Percentiles rank a stretch among this genome's conserved stretches.
phyloP scores from a whole-genome alignment of 2,329 filamentous ascomycete genomes.

The Ceratocystis variospora region DNA sequence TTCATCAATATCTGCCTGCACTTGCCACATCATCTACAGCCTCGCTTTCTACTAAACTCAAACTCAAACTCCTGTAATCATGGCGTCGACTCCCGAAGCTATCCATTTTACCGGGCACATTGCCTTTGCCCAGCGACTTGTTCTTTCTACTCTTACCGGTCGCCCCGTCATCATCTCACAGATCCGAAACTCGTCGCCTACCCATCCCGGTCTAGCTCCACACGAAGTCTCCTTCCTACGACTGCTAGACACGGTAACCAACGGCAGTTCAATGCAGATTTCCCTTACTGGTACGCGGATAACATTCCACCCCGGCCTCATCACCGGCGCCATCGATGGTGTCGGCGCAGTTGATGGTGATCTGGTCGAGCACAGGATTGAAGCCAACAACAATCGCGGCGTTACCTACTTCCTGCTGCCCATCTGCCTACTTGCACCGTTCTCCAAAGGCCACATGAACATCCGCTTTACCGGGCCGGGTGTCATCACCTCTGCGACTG shows the following conservation, averaged over 20 bases:
- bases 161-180: conserved; percentile 81
- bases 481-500: conserved; percentile 78
- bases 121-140: conserved; percentile 67
- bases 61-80: conserved; percentile 22
- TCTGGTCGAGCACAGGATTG: conserved; percentile 68
- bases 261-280: conserved; percentile 88
- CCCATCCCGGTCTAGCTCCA: conserved; percentile 74
- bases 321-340: conserved; percentile 70
- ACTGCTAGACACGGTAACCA: conserved; percentile 85
- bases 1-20: neutral
- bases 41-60: neutral
- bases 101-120: conserved; percentile 75
- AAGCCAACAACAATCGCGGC: conserved; percentile 62
- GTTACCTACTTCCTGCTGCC: conserved; percentile 86
- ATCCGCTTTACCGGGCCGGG: conserved; percentile 80
- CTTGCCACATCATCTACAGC: neutral
- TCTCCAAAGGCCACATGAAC: conserved; percentile 82
- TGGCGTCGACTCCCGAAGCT: conserved; percentile 32
- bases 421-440: conserved; percentile 79
- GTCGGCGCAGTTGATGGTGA: conserved; percentile 57
- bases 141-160: conserved; percentile 83
- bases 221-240: conserved; percentile 94
- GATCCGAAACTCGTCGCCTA: conserved; percentile 76
- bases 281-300: conserved; percentile 91
- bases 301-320: conserved; percentile 80